Evolutionary conservation across 148 eudicot species (phyloP).

Genomic region (Vaccinium myrtillus): DNA sequence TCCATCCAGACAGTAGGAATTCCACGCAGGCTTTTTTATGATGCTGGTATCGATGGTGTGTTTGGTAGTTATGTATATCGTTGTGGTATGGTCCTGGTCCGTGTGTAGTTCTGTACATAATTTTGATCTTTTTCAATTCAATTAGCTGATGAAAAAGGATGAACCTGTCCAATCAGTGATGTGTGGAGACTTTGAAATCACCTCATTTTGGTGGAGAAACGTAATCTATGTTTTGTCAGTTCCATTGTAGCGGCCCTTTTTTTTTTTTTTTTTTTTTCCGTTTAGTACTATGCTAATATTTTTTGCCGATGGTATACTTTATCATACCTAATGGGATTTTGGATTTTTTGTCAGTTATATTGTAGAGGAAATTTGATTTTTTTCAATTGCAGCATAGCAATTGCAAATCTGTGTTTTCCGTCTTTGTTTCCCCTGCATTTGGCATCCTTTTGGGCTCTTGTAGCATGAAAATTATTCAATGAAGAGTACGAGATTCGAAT

Average conservation of each 20-base stretch:
- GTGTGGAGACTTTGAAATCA: background rate
- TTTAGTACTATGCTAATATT: background rate
- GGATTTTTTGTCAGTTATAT: background rate
- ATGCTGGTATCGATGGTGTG: background rate
- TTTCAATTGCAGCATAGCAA: background rate
- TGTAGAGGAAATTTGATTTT: background rate
- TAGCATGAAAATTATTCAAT: background rate
- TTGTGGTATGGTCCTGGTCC: background rate
- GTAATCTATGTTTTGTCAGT: background rate
- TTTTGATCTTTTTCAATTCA: background rate
- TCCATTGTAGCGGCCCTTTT: too few relatives aligned
- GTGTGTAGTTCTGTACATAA: background rate
- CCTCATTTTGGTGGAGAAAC: background rate
- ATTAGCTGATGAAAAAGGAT: background rate
- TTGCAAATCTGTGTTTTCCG: background rate
- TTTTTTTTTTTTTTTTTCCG: too few relatives aligned
- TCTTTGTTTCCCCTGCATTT: background rate
- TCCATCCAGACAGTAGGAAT: too few relatives aligned
- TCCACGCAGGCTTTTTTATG: too few relatives aligned
- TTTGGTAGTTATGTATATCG: background rate
- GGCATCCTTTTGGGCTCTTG: background rate
- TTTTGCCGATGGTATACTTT: background rate
- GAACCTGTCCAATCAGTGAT: background rate
- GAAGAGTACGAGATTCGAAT: background rate
- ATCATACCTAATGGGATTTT: background rate